Evolutionary conservation across 164 flowering plant genomes (phyloP).

Genomic region (Saururus chinensis): DNA sequence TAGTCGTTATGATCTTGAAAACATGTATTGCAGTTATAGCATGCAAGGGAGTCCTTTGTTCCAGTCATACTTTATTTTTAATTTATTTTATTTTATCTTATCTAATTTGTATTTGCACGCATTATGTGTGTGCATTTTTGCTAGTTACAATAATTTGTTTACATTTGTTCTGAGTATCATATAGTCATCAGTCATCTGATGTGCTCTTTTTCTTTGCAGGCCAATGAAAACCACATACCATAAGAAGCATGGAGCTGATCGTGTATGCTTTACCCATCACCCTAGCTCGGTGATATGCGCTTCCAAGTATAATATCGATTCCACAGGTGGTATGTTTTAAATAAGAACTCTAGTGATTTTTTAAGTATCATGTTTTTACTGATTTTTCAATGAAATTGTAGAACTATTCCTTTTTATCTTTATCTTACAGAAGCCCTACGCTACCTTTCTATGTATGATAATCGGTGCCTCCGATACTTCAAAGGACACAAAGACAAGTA

Average conservation of each 20-base stretch:
- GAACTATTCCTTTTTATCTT: background rate
- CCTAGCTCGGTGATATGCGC: slow-evolving; percentile 93
- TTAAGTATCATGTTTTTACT: background rate
- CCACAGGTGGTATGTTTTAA: slow-evolving; percentile 48
- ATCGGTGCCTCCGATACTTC: slow-evolving; percentile 93
- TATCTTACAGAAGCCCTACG: slow-evolving; percentile 63
- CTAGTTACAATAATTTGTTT: background rate
- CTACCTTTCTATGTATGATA: slow-evolving; percentile 93
- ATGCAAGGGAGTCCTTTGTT: too few species aligned
- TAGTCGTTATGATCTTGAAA: too few species aligned
- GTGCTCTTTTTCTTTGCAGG: slow-evolving; percentile 22
- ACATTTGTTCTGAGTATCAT: background rate
- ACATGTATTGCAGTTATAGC: too few species aligned
- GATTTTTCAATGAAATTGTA: slow-evolving; percentile 1
- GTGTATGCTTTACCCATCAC: slow-evolving; percentile 93
- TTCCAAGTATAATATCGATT: slow-evolving; percentile 63
- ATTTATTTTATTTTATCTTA: too few species aligned
- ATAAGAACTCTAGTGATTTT: background rate
- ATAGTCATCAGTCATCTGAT: background rate
- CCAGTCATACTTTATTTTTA: too few species aligned
- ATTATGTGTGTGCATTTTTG: too few species aligned
- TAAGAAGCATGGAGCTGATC: slow-evolving; percentile 91
- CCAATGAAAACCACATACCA: slow-evolving; percentile 89
- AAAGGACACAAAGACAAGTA: slow-evolving; percentile 96
- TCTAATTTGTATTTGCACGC: too few species aligned